phyloP scores from a whole-genome alignment of 495 filamentous ascomycete genomes.

The Astrothelium subdiscretum region DNA sequence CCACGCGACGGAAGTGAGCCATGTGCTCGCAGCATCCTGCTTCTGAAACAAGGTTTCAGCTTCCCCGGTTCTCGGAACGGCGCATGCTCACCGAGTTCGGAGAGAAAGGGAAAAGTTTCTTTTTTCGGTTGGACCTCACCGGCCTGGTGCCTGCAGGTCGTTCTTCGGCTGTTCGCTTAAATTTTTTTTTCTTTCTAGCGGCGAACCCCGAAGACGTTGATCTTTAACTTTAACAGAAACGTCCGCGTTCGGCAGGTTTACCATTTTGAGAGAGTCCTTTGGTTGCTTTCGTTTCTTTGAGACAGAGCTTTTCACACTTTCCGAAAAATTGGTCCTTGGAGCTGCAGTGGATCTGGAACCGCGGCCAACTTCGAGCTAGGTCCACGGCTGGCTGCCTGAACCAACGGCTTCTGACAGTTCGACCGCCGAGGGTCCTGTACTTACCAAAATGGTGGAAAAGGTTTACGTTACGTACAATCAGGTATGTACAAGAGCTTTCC shows the following conservation, averaged over 20 bases:
- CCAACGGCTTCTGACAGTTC: background rate
- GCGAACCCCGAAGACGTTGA: background rate
- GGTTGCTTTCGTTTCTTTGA: no score
- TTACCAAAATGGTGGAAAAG: conserved; percentile 66
- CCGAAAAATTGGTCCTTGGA: no score
- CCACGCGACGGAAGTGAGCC: background rate
- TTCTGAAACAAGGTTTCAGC: background rate
- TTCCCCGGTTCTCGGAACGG: no score
- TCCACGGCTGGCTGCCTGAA: no score
- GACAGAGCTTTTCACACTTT: no score
- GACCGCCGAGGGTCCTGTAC: background rate
- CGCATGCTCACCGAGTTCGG: no score
- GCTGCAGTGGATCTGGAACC: background rate
- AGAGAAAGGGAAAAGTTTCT: background rate
- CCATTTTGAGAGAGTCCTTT: background rate
- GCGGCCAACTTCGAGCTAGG: background rate
- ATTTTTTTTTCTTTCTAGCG: background rate
- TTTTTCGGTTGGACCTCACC: no score
- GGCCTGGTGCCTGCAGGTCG: no score
- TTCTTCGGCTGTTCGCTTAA: no score
- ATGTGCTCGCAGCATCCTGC: no score
- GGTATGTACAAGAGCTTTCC: conserved; percentile 38
- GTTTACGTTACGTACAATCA: conserved; percentile 93
- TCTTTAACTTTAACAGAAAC: background rate
- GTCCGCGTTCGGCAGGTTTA: background rate